These are phyloP conservation scores for Eremochloa ophiuroides DNA, from an alignment of 176 grass and related monocot genomes.

Conservation along the genomic window DNA sequence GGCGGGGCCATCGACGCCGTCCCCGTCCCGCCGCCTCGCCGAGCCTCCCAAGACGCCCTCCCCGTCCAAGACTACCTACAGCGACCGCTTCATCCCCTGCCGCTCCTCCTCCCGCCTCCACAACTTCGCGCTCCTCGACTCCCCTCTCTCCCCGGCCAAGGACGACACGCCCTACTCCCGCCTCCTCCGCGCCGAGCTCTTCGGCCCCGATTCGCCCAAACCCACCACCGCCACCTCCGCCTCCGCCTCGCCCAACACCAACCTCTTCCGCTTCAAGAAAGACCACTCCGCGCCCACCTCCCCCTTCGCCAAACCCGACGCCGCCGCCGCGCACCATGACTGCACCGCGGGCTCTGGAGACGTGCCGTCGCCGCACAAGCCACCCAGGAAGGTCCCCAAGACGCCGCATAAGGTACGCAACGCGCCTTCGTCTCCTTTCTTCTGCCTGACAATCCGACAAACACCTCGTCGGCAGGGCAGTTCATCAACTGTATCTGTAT, in stretches of 20 bases:
- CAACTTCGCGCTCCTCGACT: conserved; percentile 67
- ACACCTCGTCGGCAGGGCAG: not conserved
- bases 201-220: conserved; percentile 44
- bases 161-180: conserved; percentile 64
- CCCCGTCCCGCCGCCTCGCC: conserved; percentile 18
- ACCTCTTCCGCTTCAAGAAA: conserved; percentile 89
- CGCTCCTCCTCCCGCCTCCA: conserved; percentile 91
- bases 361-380: conserved; percentile 47
- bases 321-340: conserved; percentile 8
- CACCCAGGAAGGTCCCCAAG: conserved; percentile 87
- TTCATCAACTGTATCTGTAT: not conserved
- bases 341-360: conserved; percentile 12
- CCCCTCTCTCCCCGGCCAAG: conserved; percentile 35
- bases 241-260: conserved; percentile 63
- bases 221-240: not conserved
- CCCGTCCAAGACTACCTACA: conserved; percentile 77
- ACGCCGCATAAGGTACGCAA: conserved; percentile 76
- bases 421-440: not conserved
- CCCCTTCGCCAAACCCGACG: conserved; percentile 37
- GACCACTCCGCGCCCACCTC: conserved; percentile 67
- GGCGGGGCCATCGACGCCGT: not conserved
- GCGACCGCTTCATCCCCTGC: conserved; percentile 97
- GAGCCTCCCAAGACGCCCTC: conserved; percentile 77
- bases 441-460: not conserved
- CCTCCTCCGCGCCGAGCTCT: conserved; percentile 81